A percentile compares a stretch with the other conserved stretches of the same genome.
Evolutionary conservation across 352 stramenopile species (phyloP).

Genomic region (Pythium graminicola): DNA sequence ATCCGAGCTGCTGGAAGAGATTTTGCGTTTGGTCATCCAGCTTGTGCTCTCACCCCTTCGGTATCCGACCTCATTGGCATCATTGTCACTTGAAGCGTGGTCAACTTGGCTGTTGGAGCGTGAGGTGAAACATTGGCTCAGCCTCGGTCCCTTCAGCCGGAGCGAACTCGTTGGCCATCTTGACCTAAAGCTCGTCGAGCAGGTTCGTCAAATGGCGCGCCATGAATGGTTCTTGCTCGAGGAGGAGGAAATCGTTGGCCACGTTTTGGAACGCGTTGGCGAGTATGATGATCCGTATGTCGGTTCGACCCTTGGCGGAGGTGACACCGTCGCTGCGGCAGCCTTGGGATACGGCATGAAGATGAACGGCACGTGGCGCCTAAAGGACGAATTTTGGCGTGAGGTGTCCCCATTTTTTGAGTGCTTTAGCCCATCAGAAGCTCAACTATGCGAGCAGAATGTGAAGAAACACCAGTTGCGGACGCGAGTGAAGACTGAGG

Average conservation of each 20-base stretch:
- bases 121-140: constrained; percentile 75
- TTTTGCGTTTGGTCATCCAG: constrained; percentile 53
- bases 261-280: constrained; percentile 56
- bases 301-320: constrained; percentile 9
- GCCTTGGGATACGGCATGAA: constrained; percentile 49
- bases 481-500: constrained; percentile 13
- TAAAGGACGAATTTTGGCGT: constrained; percentile 49
- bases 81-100: constrained; percentile 16
- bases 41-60: constrained; percentile 49
- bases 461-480: constrained; percentile 33
- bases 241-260: constrained; percentile 71
- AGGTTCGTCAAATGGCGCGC: constrained; percentile 47
- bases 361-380: constrained; percentile 60
- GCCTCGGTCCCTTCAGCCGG: constrained; percentile 53
- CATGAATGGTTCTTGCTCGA: constrained; percentile 56
- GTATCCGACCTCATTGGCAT: constrained; percentile 26
- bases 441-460: constrained; percentile 72
- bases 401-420: constrained; percentile 64
- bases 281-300: constrained; percentile 45
- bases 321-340: neutral
- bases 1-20: constrained; percentile 52
- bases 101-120: constrained; percentile 49
- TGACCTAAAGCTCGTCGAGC: constrained; percentile 70
- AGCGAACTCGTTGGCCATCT: constrained; percentile 59
- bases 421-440: constrained; percentile 66